These are phyloP conservation scores for Staphylotrichum longicolle DNA, from an alignment of 495 filamentous ascomycete species.

Conservation along the genomic window DNA sequence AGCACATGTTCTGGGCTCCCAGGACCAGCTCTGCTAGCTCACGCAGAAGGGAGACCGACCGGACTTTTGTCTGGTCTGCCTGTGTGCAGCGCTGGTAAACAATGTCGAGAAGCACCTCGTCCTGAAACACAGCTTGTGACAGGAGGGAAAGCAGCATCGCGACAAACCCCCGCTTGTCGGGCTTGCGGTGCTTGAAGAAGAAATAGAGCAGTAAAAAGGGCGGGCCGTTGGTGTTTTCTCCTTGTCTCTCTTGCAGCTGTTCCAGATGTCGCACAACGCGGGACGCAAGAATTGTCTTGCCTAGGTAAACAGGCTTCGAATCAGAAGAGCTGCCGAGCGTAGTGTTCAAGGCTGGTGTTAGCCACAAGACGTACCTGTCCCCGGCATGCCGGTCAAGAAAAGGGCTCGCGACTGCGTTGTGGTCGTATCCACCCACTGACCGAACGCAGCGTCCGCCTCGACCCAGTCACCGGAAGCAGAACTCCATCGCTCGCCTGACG, in stretches of 20 bases:
- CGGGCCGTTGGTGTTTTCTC: not conserved
- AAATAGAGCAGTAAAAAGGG: not conserved
- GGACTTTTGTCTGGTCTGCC: not conserved
- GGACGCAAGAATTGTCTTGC: constrained; percentile 1
- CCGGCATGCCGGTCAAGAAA: not conserved
- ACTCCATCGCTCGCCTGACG: not conserved
- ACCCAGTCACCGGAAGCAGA: not conserved
- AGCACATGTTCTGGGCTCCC: not conserved
- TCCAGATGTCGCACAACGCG: not conserved
- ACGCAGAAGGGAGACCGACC: not conserved
- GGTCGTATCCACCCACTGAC: not conserved
- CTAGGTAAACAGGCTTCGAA: not conserved
- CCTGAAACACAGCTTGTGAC: not conserved
- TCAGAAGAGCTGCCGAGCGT: not conserved
- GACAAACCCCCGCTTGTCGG: not conserved
- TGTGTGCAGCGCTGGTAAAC: not conserved
- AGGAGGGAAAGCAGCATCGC: not conserved
- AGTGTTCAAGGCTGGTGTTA: too few species aligned
- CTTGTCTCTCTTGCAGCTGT: not conserved
- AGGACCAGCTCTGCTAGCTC: not conserved
- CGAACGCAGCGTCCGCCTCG: not conserved
- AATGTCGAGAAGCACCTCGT: not conserved
- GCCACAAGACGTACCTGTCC: not conserved
- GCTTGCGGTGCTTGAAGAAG: constrained; percentile 9
- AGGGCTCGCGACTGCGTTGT: not conserved